Conservation (phyloP, 257 asterid species). For the Nicotiana undulata region DNA sequence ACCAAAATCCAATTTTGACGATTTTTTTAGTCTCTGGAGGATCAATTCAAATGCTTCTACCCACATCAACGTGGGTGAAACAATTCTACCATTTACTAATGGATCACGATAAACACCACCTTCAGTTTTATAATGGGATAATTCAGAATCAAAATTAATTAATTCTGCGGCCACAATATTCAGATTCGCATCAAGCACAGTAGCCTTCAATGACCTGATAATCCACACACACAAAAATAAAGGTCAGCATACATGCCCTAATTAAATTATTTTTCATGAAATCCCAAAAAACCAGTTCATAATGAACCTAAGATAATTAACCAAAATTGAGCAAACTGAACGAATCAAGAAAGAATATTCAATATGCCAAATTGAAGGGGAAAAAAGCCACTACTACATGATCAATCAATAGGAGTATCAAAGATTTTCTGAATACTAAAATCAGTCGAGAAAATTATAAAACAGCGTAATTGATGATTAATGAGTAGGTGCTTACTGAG, state of each 20-base stretch:
- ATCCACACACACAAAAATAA: background rate
- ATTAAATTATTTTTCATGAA: background rate
- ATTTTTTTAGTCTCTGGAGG: conserved; percentile 55
- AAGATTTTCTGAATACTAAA: background rate
- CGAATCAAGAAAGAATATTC: background rate
- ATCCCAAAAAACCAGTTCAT: background rate
- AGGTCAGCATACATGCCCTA: background rate
- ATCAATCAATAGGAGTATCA: background rate
- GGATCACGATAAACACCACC: conserved; percentile 82
- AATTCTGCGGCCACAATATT: conserved; percentile 60
- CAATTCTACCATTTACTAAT: conserved; percentile 59
- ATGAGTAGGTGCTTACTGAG: conserved; percentile 54
- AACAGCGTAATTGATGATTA: background rate
- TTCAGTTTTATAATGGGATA: conserved; percentile 79
- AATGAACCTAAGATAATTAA: background rate
- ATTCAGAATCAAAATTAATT: conserved; percentile 70
- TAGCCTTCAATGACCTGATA: conserved; percentile 85
- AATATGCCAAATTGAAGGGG: background rate
- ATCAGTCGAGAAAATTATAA: background rate
- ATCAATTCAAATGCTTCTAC: conserved; percentile 84
- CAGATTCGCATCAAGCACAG: conserved; percentile 65
- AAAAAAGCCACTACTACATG: background rate
- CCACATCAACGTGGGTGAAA: conserved; percentile 95
- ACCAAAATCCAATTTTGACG: conserved; percentile 42
- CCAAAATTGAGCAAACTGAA: background rate